Conservation (phyloP, 306 rosid species). For the Begonia masoniana region DNA sequence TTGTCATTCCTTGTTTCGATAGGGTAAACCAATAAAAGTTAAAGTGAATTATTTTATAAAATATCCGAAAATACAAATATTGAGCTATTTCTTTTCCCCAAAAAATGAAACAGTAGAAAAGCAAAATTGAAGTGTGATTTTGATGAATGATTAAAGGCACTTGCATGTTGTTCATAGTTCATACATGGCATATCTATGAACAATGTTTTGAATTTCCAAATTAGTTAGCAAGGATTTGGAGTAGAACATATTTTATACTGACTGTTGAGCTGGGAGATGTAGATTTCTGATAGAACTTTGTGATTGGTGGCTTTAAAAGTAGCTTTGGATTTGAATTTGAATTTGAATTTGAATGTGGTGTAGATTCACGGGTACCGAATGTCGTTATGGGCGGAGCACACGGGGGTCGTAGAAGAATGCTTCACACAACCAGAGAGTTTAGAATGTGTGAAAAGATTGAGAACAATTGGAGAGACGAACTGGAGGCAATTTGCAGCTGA, state of each 20-base stretch:
- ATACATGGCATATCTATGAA: background rate
- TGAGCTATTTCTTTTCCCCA: too few relatives aligned
- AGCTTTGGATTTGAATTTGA: too few relatives aligned
- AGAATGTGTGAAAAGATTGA: slow-evolving; percentile 68
- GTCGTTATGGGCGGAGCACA: slow-evolving; percentile 98
- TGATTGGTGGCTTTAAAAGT: too few relatives aligned
- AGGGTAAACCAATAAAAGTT: too few relatives aligned
- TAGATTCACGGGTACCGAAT: slow-evolving; percentile 87
- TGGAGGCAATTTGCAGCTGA: slow-evolving; percentile 71
- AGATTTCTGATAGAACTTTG: background rate
- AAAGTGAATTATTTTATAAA: too few relatives aligned
- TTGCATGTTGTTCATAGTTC: too few relatives aligned
- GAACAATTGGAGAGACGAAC: slow-evolving; percentile 57
- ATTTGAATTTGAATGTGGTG: slow-evolving; percentile 2
- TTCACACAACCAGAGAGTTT: slow-evolving; percentile 73
- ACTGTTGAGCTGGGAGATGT: background rate
- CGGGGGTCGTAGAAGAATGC: slow-evolving; percentile 47
- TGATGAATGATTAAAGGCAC: background rate
- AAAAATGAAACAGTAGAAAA: too few relatives aligned
- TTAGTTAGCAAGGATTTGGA: background rate
- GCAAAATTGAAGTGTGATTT: too few relatives aligned
- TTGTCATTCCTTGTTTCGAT: too few relatives aligned
- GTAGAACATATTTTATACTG: background rate
- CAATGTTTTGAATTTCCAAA: background rate
- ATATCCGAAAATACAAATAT: too few relatives aligned